Conservation (phyloP, 2,329 filamentous ascomycete genomes). For the Microascus cirrosus region DNA sequence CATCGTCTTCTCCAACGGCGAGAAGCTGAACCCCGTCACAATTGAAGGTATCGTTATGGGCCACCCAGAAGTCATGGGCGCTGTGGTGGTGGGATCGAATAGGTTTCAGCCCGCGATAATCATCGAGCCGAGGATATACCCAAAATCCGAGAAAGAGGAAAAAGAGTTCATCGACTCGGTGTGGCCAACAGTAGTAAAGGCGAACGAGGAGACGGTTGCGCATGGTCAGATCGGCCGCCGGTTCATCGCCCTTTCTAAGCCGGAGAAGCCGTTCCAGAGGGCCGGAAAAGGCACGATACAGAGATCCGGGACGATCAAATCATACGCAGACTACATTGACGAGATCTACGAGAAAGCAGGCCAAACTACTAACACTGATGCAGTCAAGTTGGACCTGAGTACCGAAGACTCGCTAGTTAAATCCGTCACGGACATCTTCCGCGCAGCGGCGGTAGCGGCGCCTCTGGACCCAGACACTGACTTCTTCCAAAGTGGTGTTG, state of each 20-base stretch:
- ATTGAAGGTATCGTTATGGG: conserved; percentile 27
- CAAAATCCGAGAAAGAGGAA: conserved; percentile 11
- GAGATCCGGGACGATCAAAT: conserved; percentile 22
- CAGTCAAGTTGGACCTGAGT: conserved; percentile 10
- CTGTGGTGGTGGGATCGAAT: conserved; percentile 31
- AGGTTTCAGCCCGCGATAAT: conserved; percentile 34
- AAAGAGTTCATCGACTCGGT: conserved; percentile 25
- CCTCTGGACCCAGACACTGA: conserved; percentile 16
- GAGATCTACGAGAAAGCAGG: conserved; percentile 22
- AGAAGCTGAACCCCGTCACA: conserved; percentile 34
- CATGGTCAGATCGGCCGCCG: conserved; percentile 32
- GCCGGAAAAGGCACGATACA: conserved; percentile 35
- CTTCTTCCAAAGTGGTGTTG: conserved; percentile 25
- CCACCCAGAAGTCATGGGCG: conserved; percentile 26
- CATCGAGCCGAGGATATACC: conserved; percentile 27
- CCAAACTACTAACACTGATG: conserved; percentile 4
- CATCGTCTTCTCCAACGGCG: conserved; percentile 37
- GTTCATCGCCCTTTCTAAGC: conserved; percentile 24
- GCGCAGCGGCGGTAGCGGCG: neutral
- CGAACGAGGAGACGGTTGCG: conserved; percentile 29
- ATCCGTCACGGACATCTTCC: conserved; percentile 6
- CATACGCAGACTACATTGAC: conserved; percentile 32
- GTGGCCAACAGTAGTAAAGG: conserved; percentile 29
- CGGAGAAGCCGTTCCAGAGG: conserved; percentile 28
- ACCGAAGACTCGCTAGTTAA: conserved; percentile 13